Evolutionary conservation across 805 yeast species (phyloP).

Genomic region (Komagataella kurtzmanii): DNA sequence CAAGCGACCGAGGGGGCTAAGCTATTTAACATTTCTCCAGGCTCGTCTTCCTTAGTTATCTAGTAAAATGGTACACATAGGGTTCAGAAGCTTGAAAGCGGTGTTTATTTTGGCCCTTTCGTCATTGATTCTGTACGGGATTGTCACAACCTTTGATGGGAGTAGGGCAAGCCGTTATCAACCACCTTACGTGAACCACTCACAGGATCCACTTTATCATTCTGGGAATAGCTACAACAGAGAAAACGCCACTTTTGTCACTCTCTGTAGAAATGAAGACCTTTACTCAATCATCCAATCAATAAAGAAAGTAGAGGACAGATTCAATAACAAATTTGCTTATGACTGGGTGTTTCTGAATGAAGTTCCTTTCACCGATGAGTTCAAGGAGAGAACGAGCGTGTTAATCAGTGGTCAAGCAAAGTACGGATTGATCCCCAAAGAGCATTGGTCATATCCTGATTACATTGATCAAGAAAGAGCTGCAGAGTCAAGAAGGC

Average conservation of each 20-base stretch:
- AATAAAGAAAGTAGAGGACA: constrained; percentile 19
- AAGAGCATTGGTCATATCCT: constrained; percentile 35
- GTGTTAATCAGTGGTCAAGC: constrained; percentile 25
- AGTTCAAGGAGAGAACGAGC: constrained; percentile 20
- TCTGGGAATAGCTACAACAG: constrained; percentile 7
- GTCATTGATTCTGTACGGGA: not conserved
- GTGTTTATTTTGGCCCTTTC: not conserved
- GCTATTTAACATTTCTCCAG: too few relatives aligned
- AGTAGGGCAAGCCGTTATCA: not conserved
- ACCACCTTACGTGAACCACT: not conserved
- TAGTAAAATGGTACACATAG: not conserved
- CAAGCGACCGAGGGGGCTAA: too few relatives aligned
- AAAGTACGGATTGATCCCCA: constrained; percentile 27
- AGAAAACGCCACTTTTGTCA: constrained; percentile 49
- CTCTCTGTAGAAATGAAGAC: constrained; percentile 27
- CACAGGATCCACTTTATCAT: not conserved
- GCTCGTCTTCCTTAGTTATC: too few relatives aligned
- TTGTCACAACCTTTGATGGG: not conserved
- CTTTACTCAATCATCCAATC: constrained; percentile 21
- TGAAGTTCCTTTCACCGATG: constrained; percentile 26
- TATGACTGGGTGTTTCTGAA: constrained; percentile 34
- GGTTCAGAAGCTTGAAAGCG: not conserved
- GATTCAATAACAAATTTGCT: constrained; percentile 23
- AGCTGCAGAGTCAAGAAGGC: constrained; percentile 16
- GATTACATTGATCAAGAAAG: constrained; percentile 20